Base-by-base conservation (phyloP, 345 rosid species). In the Populus nigra region DNA sequence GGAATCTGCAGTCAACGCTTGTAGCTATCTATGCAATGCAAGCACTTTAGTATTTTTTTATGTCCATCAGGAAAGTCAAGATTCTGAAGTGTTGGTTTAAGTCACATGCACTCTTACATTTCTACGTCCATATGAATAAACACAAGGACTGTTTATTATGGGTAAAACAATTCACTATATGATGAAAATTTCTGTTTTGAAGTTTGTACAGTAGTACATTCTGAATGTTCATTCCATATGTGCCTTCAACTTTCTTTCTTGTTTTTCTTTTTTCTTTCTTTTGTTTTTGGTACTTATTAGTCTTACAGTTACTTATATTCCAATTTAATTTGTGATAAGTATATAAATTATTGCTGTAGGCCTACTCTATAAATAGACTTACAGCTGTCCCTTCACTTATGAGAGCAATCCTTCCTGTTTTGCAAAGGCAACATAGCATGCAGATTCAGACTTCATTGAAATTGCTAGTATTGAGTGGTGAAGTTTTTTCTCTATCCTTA, bases 381-480 rank as follows among this genome's bases (percentile, higher is more conserved):
- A 85, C 84, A 53, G 86, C 90, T 74, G 98, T 96, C 78, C 98
- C 99, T 73, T 90, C 98, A 71, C 84, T 96, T 82, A 87, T 96
- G 86, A 89, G 89, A 84, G 84, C 83, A 71, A 84, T 93, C 70
- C 82, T 96, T 80, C 92, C 98, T 79, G 80, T 90, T 82, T 75
- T 93, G 88, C 89, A 79, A 84, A 84, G 82, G 82, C 88, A 77
- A 80, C 74, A 63, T 35, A 75, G 69, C 65, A 69, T 59, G 73
- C 83, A 49, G 78, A 83, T 92, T 78, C 80, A 72, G 73, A 73
- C 55, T 81, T 89, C 96, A 50, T 83, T 96, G 84, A 89, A 89
- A 84, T 82, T 96, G 84, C 79, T 96, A 71, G 81, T 96, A 73
- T 84, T 96, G 59, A 96, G 98, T 77, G 99, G 99, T 25, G 99